Evolutionary conservation across 805 yeast species (phyloP), one percentile per base, ranked within the genome.

Genomic region (Candida awuae): DNA sequence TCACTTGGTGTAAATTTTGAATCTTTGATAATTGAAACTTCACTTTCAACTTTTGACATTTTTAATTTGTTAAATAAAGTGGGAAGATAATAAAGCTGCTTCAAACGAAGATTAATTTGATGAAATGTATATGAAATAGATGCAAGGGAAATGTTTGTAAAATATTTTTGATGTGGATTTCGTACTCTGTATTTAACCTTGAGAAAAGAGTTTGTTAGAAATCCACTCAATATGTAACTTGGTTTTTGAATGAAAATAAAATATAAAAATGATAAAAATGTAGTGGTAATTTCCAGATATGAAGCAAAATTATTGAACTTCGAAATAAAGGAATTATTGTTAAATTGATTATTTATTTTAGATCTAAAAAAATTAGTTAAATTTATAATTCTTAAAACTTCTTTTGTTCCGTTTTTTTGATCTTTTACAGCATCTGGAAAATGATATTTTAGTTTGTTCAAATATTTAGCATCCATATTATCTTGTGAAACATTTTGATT

Each of bases 21-120:
- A 27, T 70, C 72, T 55, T 54, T 62, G 49, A 45, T 58, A 49
- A 48, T 65, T 51, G 46, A 58, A 39, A 45, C 55, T 49, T 64
- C 75, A 47, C 68, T 66, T 48, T 72, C 73, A 36, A 48, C 34
- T 39, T 50, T 42, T n/a, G 61, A 54, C 16, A 49, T 42, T 29
- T 48, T 51, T 21, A 80, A 68, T 34, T 77, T 72, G 35, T 76
- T 55, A 50, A 82, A 84, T 53, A 88, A 97, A 2, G 74, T 67
- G 0, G 97, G 97, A 50, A 87, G 74, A 51, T 74, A 80, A 48
- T 84, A 74, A 13, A 85, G 56, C 49, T 88, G 96, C 45, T 77
- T 80, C 12, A 84, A 60, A 32, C 96, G 62, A 21, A 86, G 61
- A 54, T 86, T 94, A 2, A 87, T 62, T 55, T 90, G 97, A 50